Percentiles rank a stretch among this genome's conserved stretches.
Evolutionary conservation across 2,329 filamentous ascomycete species (phyloP).

Genomic region (Phaeophleospora eucalypticola): DNA sequence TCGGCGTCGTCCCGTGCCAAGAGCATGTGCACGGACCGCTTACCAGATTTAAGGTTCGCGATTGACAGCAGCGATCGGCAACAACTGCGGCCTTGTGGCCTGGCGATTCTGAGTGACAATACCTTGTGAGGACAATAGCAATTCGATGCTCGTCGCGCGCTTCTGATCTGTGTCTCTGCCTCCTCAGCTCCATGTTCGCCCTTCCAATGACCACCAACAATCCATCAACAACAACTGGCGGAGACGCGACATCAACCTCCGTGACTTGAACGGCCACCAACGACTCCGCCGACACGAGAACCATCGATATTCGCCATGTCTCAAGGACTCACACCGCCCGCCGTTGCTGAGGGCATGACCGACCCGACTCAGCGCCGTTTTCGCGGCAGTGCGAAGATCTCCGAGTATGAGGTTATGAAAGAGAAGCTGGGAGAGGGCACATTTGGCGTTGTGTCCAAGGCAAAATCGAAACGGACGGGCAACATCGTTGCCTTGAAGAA

Average conservation of each 20-base stretch:
- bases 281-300: not conserved
- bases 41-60: not conserved
- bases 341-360: constrained; percentile 32
- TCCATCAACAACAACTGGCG: not conserved
- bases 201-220: constrained; percentile 5
- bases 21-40: not conserved
- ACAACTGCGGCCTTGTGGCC: too few relatives aligned
- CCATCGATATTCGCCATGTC: constrained; percentile 27
- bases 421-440: constrained; percentile 87
- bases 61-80: not conserved
- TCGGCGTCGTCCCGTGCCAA: not conserved
- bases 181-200: not conserved
- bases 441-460: constrained; percentile 94
- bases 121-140: not conserved
- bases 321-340: constrained; percentile 46
- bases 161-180: not conserved
- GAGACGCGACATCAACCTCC: not conserved
- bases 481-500: constrained; percentile 87
- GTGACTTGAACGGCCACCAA: not conserved
- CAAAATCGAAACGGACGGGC: constrained; percentile 69
- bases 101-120: too few relatives aligned
- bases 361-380: constrained; percentile 59
- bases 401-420: constrained; percentile 71
- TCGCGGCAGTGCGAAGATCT: constrained; percentile 76
- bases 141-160: not conserved